phyloP scores from a whole-genome alignment of 1,139 yeast genomes.

The Suhomyces terraborum region DNA sequence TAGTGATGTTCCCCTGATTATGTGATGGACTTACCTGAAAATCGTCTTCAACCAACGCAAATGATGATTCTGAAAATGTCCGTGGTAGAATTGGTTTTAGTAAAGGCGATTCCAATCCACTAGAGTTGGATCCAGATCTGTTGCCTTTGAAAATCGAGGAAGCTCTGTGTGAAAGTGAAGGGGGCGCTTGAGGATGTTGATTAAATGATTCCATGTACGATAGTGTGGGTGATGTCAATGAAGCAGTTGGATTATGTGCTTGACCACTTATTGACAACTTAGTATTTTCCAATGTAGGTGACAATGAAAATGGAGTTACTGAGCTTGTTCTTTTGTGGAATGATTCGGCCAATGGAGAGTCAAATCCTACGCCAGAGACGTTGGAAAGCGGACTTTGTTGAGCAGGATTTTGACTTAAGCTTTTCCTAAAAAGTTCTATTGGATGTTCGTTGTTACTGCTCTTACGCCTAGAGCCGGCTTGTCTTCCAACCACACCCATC shows the following conservation, averaged over 20 bases:
- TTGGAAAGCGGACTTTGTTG: constrained; percentile 25
- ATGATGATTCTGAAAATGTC: constrained; percentile 57
- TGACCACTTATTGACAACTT: constrained; percentile 23
- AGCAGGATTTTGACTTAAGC: constrained; percentile 24
- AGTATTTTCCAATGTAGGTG: constrained; percentile 45
- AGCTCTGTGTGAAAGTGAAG: constrained; percentile 20
- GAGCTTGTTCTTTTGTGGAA: constrained; percentile 39
- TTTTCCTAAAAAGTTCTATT: constrained; percentile 43
- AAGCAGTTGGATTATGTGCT: constrained; percentile 9
- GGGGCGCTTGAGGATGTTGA: constrained; percentile 14
- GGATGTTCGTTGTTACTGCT: constrained; percentile 51
- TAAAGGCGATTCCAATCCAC: constrained; percentile 51
- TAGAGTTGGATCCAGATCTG: constrained; percentile 36
- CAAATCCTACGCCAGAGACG: constrained; percentile 23
- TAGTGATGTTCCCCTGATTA: constrained; percentile 30
- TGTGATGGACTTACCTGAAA: constrained; percentile 31
- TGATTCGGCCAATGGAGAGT: constrained; percentile 35
- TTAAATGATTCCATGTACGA: constrained; percentile 18
- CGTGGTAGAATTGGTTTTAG: constrained; percentile 50
- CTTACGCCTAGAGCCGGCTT: constrained; percentile 47
- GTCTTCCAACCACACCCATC: constrained; percentile 87
- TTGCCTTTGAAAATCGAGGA: constrained; percentile 19
- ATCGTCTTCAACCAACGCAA: constrained; percentile 56
- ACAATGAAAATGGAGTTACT: constrained; percentile 52
- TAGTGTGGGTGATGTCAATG: constrained; percentile 19